Base-by-base conservation (phyloP, 2,329 filamentous ascomycete genomes). In the Penicillium thymicola region DNA sequence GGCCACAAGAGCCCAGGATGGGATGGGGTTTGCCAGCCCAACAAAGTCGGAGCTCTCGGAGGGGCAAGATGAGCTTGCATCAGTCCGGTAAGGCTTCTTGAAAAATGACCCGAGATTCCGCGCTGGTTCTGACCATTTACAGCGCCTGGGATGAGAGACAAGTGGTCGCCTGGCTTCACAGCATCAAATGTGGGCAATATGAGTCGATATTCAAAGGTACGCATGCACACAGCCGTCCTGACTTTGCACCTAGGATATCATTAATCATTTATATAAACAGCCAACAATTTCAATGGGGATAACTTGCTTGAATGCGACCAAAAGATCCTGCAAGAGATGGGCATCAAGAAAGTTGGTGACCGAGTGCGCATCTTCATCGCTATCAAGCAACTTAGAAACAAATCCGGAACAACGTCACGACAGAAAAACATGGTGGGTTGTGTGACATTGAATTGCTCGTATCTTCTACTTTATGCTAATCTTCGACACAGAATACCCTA, bases 301-400 rank as follows among this genome's bases (percentile, higher is more conserved):
- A 97, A 96, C 71, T 81, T 99, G 43, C 82, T 99, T 65, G 94
- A 99, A 76, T 93, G 97, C 82, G 94, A 99, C 75, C 95, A 96
- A 79, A 88, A 92, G 54, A 91, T 96, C 40, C 82, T 99, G 61
- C 95, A 96, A 75, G 94, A 99, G 74, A 96, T 99, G 85, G 94
- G 94, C 42, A 93, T 99, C 66, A 95, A 96, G 66, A 99, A 97
- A 76, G 90, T 99, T 63, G 94, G 94, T 62, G 94, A 99, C 74
- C 87, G 94, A 52, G 93, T 99, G 36, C 89, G 93, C 61, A 88
- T 99, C 59, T 92, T 91, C 68, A 82, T 92, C 60, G 87, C 88
- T 63, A 92, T 93, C 70, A 93, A 93, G 78, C 89, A 91, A 73
- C 79, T 94, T 55, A 82, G 90, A 62, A 91, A 87, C 54, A 90